A percentile compares a stretch with the other conserved stretches of the same genome.
Evolutionary conservation across 2,329 filamentous ascomycete species (phyloP).

Genomic region (Tolypocladium paradoxum): DNA sequence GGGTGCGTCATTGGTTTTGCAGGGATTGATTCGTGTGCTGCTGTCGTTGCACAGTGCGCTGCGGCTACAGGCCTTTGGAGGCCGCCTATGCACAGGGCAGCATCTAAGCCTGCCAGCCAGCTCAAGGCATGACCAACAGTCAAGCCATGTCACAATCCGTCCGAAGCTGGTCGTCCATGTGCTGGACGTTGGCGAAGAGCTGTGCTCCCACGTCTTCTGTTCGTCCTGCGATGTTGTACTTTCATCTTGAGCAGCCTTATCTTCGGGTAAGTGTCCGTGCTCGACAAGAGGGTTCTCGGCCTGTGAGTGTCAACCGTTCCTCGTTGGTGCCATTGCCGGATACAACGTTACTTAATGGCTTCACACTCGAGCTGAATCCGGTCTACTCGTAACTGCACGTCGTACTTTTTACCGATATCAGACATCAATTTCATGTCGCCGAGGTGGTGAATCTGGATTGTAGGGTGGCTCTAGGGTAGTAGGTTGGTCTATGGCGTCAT

Average conservation of each 20-base stretch:
- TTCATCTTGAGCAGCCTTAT: constrained; percentile 23
- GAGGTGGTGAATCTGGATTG: background rate
- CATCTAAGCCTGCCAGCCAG: too few species aligned
- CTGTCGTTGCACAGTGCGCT: too few species aligned
- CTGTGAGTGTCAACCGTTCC: too few species aligned
- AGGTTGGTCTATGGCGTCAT: background rate
- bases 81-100: too few species aligned
- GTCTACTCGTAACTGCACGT: too few species aligned
- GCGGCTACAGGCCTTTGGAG: too few species aligned
- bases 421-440: background rate
- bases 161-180: constrained; percentile 24
- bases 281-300: too few species aligned
- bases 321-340: too few species aligned
- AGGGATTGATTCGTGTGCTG: too few species aligned
- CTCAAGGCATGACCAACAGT: background rate
- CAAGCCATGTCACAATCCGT: background rate
- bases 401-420: background rate
- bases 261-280: too few species aligned
- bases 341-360: too few species aligned
- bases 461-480: background rate
- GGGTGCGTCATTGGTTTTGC: background rate
- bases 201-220: constrained; percentile 44
- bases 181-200: constrained; percentile 49
- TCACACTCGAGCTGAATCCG: too few species aligned
- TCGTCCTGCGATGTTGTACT: constrained; percentile 32